These are phyloP conservation scores for Populus tomentosa DNA, from an alignment of 441 rosid species.

Conservation along the genomic window DNA sequence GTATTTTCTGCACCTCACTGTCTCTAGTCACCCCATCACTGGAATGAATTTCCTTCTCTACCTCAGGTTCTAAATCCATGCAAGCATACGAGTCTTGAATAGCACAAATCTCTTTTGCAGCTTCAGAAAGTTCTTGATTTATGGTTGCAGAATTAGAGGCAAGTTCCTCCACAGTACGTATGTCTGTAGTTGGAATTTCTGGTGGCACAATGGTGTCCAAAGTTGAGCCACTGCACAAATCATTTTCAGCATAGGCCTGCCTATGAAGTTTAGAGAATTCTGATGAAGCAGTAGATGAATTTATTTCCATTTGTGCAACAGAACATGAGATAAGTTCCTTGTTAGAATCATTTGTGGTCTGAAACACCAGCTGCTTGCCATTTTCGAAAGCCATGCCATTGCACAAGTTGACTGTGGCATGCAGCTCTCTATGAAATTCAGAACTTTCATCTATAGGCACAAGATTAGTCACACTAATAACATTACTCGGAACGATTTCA, in stretches of 20 bases:
- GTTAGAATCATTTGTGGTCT: conserved; percentile 11
- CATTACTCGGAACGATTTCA: conserved; percentile 6
- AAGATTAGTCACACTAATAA: conserved; percentile 9
- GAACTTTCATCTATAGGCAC: conserved; percentile 17
- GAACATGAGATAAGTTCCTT: conserved; percentile 27
- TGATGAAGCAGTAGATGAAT: conserved; percentile 14
- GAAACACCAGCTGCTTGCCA: conserved; percentile 14
- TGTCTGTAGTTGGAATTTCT: conserved; percentile 9
- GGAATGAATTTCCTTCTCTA: conserved; percentile 9
- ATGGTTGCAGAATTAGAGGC: conserved; percentile 2
- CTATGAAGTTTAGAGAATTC: conserved; percentile 17
- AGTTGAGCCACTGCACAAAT: conserved; percentile 14
- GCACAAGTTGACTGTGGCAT: conserved; percentile 12
- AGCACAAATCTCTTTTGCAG: conserved; percentile 14
- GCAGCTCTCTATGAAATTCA: conserved; percentile 15
- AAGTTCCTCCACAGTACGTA: too few relatives aligned
- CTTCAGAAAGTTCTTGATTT: conserved; percentile 27
- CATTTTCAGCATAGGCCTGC: conserved; percentile 26
- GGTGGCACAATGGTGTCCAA: conserved; percentile 6
- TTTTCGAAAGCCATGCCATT: conserved; percentile 5
- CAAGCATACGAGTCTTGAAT: conserved; percentile 16
- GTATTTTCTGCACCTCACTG: conserved; percentile 20
- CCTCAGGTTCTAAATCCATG: not conserved
- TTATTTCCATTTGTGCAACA: conserved; percentile 23
- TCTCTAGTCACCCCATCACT: conserved; percentile 24